Evolutionary conservation across 148 eudicot genomes (phyloP), one percentile per base, ranked within the genome.

Genomic region (Linanthus parryae): DNA sequence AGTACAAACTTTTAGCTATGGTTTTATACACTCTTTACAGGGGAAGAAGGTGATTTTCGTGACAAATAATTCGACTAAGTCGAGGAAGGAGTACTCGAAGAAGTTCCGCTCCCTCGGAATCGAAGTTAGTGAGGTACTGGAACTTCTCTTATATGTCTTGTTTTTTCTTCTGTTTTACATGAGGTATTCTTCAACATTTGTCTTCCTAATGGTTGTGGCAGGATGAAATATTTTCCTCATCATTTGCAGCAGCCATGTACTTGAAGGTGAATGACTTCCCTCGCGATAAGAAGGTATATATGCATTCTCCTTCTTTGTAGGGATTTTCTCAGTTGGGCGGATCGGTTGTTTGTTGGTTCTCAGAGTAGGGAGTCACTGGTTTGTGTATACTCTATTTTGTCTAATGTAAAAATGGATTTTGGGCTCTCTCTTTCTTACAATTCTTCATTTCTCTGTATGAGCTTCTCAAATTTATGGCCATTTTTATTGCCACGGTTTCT

Each of bases 211-310:
- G n/a, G n/a, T n/a, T n/a, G n/a, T n/a, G 51, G 46, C 79, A 90
- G 90, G 98, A 87, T 15, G 98, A 91, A 73, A 84, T 87, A 5
- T 84, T 86, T 65, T 70, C 77, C 27, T 86, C 94, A 17, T 85
- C 97, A 6, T 91, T 83, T 65, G 94, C 94, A 16, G 95, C 95
- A 0, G 80, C 95, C 33, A 83, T 86, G 94, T 86, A 70, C 70
- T 72, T 86, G 52, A 77, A 83, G 58, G 70, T 77, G 33, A 67
- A 80, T 55, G 55, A 71, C 36, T 86, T 74, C 50, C 83, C 95
- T 36, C 70, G 20, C 27, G 77, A 84, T 46, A 76, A 81, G 56
- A 91, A 91, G 89, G 96, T 80, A 9, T n/a, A n/a, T n/a, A n/a
- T n/a, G n/a, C n/a, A n/a, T n/a, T n/a, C n/a, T n/a, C n/a, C n/a